Conservation (phyloP, 192 early-diverging fungal species). For the Mortierella claussenii region DNA sequence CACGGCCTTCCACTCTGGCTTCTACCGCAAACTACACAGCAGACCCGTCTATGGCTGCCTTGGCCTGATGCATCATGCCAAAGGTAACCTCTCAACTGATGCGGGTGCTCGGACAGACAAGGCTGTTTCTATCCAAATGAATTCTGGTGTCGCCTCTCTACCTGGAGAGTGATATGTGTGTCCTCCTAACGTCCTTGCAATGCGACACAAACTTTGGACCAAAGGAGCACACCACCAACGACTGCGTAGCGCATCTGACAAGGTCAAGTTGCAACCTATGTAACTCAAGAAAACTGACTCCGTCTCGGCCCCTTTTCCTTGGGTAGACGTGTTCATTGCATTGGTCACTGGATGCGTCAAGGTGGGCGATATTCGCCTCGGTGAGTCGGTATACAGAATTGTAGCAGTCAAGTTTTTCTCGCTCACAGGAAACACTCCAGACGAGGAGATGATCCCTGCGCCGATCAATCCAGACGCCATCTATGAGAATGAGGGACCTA, state of each 20-base stretch:
- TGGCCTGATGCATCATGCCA: constrained; percentile 59
- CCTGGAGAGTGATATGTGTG: too few relatives aligned
- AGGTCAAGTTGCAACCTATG: too few relatives aligned
- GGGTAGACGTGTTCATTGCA: constrained; percentile 77
- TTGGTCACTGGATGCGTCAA: constrained; percentile 73
- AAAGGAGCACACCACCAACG: too few relatives aligned
- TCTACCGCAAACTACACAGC: constrained; percentile 55
- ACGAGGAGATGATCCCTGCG: constrained; percentile 63
- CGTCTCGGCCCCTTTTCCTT: constrained; percentile 25
- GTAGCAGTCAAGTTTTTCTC: constrained; percentile 81
- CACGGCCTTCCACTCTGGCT: constrained; percentile 49
- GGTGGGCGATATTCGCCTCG: constrained; percentile 68
- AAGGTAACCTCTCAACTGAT: constrained; percentile 60
- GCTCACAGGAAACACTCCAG: constrained; percentile 76
- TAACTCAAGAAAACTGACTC: constrained; percentile 11
- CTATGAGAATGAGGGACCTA: constrained; percentile 56
- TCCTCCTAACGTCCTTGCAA: too few relatives aligned
- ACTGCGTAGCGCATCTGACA: too few relatives aligned
- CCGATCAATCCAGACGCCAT: constrained; percentile 47
- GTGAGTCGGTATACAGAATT: constrained; percentile 77
- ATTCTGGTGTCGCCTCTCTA: too few relatives aligned
- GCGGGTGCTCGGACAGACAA: constrained; percentile 20
- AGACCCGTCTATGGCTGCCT: constrained; percentile 66
- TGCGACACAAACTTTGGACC: too few relatives aligned
- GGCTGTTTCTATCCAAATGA: background rate